These are phyloP conservation scores for Kalmanozyma brasiliensis DNA, from an alignment of 1,284 basidiomycete genomes.

Conservation along the genomic window DNA sequence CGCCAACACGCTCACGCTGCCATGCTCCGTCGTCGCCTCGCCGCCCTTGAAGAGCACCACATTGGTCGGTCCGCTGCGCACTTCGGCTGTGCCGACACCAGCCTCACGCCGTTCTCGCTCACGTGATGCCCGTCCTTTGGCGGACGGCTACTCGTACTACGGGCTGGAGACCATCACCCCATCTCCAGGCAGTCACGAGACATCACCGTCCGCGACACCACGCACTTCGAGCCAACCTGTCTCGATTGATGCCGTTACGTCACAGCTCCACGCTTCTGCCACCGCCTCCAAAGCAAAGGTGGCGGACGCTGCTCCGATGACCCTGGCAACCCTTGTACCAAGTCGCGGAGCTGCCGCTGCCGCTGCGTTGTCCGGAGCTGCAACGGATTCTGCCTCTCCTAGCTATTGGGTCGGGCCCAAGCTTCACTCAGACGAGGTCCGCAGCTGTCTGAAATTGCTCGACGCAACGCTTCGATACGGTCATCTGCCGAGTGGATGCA, in stretches of 20 bases:
- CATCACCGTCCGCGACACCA: conserved; percentile 48
- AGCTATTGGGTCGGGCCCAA: conserved; percentile 42
- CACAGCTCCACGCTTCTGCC: conserved; percentile 30
- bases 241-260: conserved; percentile 40
- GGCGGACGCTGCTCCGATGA: conserved; percentile 47
- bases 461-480: conserved; percentile 62
- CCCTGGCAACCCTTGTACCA: conserved; percentile 52
- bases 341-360: conserved; percentile 28
- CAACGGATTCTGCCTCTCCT: conserved; percentile 14
- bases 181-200: conserved; percentile 40
- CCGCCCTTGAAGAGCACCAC: conserved; percentile 29
- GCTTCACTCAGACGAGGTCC: conserved; percentile 58
- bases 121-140: conserved; percentile 48
- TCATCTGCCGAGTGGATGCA: conserved; percentile 56
- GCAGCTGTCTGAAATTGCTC: conserved; percentile 53
- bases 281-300: conserved; percentile 10
- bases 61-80: conserved; percentile 26
- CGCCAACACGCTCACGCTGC: conserved; percentile 22
- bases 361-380: not conserved
- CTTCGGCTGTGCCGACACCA: conserved; percentile 9
- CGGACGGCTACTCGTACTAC: conserved; percentile 64
- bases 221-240: conserved; percentile 26
- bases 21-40: conserved; percentile 29
- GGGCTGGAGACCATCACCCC: conserved; percentile 58
- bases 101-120: conserved; percentile 48